Evolutionary conservation across 2,329 filamentous ascomycete genomes (phyloP).

Genomic region (Phialemoniopsis sp.): DNA sequence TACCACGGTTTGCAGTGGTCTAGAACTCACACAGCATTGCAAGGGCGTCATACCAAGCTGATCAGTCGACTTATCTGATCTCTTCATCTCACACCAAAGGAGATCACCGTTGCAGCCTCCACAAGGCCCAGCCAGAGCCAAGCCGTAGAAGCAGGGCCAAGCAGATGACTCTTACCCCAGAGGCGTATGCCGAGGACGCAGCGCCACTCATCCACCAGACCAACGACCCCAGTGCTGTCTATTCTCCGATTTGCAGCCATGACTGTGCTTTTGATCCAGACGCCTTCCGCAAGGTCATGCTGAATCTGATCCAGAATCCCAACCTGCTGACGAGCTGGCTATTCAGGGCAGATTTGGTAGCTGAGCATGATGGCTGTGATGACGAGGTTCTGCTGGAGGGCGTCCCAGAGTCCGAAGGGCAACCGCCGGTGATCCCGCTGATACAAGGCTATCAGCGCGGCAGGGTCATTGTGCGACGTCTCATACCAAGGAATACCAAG

Average conservation of each 20-base stretch:
- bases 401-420: slow-evolving; percentile 1
- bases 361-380: slow-evolving; percentile 38
- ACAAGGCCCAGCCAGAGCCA: no score
- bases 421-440: slow-evolving; percentile 30
- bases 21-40: no score
- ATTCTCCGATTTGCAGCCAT: slow-evolving; percentile 46
- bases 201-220: slow-evolving; percentile 5
- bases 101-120: no score
- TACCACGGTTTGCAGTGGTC: no score
- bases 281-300: slow-evolving; percentile 64
- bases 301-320: slow-evolving; percentile 72
- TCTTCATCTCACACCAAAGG: no score
- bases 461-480: slow-evolving; percentile 66
- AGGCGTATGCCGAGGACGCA: slow-evolving; percentile 4
- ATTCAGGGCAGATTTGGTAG: slow-evolving; percentile 72
- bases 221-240: slow-evolving; percentile 10
- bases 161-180: no score
- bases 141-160: no score
- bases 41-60: no score
- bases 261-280: slow-evolving; percentile 58
- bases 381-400: slow-evolving; percentile 6
- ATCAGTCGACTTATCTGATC: no score
- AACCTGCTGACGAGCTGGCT: slow-evolving; percentile 77
- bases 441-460: slow-evolving; percentile 44
- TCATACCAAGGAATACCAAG: slow-evolving; percentile 78